Base-by-base conservation (phyloP, 1,284 basidiomycete genomes). In the Cutaneotrichosporon mucoides region DNA sequence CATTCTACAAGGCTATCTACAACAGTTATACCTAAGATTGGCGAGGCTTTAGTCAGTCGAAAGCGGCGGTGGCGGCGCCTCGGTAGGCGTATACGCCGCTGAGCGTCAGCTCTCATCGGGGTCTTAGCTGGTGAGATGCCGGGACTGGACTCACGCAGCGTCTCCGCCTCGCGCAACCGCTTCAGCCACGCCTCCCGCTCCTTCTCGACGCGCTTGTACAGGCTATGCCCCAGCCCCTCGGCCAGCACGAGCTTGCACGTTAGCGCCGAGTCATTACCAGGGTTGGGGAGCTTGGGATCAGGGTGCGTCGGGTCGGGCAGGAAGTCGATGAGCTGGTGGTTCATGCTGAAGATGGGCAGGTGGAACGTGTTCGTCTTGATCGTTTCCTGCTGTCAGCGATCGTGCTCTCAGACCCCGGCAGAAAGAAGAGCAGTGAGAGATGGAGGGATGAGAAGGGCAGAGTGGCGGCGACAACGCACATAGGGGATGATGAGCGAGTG, bases 161-260 rank as follows among this genome's bases (percentile, higher is more conserved):
- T 57, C 41, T 75, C 72, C 12, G 64, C 69, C 7, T 66, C 62
- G 11, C 57, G 56, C 45, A 56, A 38, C 11, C 61, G 60, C 60
- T 69, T 67, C 16, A 62, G 61, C 36, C 60, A 66, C 13, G 62
- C 57, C 33, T 40, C 64, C 24, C 73, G 61, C 62, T 75, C 70
- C 50, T 67, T 72, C 59, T 77, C 74, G 15, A 76, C 72, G 8
- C 68, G 62, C 65, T 77, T 77, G 68, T 69, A 77, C 5, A 75
- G 53, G 12, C 59, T 65, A 59, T 77, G 73, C 2, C 72, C 69
- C 11, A 67, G 60, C 6, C 75, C 75, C 45, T 73, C 69, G 9
- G 63, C 68, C 13, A 77, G 56, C 11, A 65, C 52, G 2, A 76
- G 47, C 56, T 72, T 76, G 13, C 60, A 59, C 53, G 69, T 68